Percentiles rank a stretch among this genome's conserved stretches.
These are phyloP conservation scores for Dendrobium officinale DNA, from an alignment of 106 monocot species.

Conservation along the genomic window DNA sequence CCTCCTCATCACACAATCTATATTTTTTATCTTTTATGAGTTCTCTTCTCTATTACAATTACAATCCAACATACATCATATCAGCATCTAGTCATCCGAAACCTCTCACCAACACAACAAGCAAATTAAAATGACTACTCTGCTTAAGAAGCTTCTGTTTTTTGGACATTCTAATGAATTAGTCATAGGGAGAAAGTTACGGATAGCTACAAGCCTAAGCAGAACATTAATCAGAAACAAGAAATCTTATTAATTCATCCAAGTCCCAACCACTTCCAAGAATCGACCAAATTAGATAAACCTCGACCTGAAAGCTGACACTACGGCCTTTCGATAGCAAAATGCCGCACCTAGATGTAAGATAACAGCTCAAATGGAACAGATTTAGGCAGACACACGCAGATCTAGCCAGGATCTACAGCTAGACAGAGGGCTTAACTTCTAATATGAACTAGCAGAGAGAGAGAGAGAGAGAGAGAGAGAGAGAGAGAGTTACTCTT, in stretches of 20 bases:
- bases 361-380: neutral
- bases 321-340: neutral
- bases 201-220: no score
- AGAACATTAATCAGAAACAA: no score
- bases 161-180: no score
- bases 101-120: neutral
- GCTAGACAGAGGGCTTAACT: neutral
- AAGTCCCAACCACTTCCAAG: neutral
- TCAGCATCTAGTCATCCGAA: neutral
- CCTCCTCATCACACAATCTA: neutral
- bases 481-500: constrained; percentile 2
- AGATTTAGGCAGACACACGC: neutral
- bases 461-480: neutral
- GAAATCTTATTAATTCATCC: neutral
- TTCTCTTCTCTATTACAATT: neutral
- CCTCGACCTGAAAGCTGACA: neutral
- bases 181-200: no score
- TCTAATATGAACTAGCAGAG: no score
- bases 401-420: neutral
- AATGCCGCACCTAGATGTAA: neutral
- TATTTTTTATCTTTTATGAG: neutral
- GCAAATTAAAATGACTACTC: neutral
- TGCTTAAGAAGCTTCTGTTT: neutral
- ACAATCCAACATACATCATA: neutral
- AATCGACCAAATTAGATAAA: neutral